These are phyloP conservation scores for Rosa hybrid DNA, from an alignment of 331 rosid genomes.

Conservation along the genomic window DNA sequence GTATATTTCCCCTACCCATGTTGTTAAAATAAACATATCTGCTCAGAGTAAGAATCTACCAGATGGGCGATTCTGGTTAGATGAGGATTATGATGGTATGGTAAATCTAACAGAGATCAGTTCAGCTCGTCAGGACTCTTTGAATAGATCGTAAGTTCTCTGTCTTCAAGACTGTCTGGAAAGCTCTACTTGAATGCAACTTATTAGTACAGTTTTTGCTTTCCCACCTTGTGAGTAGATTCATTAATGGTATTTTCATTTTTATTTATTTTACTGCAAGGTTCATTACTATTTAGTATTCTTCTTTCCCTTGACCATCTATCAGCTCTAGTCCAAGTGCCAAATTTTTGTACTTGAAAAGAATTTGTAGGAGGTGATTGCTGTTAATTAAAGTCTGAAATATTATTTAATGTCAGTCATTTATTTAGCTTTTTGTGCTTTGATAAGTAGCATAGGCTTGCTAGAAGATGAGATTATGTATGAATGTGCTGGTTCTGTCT, in stretches of 20 bases:
- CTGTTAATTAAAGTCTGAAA: not conserved
- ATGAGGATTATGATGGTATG: constrained; percentile 33
- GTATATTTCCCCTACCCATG: constrained; percentile 72
- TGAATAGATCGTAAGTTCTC: constrained; percentile 72
- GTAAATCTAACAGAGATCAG: constrained; percentile 63
- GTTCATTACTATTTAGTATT: not conserved
- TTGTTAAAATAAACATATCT: constrained; percentile 75
- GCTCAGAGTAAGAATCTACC: constrained; percentile 75
- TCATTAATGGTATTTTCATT: not conserved
- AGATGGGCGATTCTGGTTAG: constrained; percentile 76
- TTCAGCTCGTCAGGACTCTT: constrained; percentile 73
- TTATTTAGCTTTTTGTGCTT: not conserved
- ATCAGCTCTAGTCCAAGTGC: not conserved
- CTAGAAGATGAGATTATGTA: not conserved
- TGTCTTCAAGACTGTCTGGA: constrained; percentile 19
- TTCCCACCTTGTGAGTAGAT: not conserved
- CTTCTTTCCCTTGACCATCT: not conserved
- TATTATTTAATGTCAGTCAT: not conserved
- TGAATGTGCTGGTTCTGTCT: not conserved
- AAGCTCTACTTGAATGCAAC: constrained; percentile 8
- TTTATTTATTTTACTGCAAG: not conserved
- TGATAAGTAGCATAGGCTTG: not conserved
- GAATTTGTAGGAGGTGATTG: not conserved
- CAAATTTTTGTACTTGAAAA: not conserved
- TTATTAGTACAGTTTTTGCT: not conserved